phyloP scores from a whole-genome alignment of 169 alveolate genomes.

The Plasmodium inui region DNA sequence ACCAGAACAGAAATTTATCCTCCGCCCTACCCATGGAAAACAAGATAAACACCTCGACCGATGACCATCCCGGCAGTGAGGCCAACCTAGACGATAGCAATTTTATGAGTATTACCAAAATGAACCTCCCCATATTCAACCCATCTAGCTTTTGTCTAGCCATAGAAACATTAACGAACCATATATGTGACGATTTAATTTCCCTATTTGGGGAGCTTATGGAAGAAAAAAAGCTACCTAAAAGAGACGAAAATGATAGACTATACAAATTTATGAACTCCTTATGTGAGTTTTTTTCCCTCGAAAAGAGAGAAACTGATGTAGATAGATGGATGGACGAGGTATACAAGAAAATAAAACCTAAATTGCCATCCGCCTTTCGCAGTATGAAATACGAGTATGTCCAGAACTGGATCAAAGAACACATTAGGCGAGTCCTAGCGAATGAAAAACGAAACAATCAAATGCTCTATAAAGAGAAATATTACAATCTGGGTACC shows the following conservation, averaged over 20 bases:
- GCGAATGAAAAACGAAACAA: constrained; percentile 40
- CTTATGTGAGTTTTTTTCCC: constrained; percentile 61
- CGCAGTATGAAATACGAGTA: constrained; percentile 26
- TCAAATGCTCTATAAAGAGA: constrained; percentile 60
- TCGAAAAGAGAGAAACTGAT: constrained; percentile 49
- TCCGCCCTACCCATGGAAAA: background rate
- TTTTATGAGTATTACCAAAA: constrained; percentile 58
- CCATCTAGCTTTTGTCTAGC: constrained; percentile 72
- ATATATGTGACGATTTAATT: constrained; percentile 69
- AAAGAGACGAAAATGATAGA: constrained; percentile 45
- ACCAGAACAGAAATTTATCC: background rate
- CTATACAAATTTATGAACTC: constrained; percentile 46
- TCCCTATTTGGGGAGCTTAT: constrained; percentile 47
- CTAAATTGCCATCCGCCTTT: constrained; percentile 38
- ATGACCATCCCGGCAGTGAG: background rate
- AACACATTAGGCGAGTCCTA: constrained; percentile 53
- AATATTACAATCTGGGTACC: constrained; percentile 63
- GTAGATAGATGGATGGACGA: constrained; percentile 69
- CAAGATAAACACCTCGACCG: background rate
- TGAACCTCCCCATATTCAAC: constrained; percentile 66
- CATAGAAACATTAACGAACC: constrained; percentile 47
- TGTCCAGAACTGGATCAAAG: constrained; percentile 60
- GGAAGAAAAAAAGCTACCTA: constrained; percentile 37
- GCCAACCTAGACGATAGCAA: constrained; percentile 4
- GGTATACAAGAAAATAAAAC: constrained; percentile 51